Evolutionary conservation across 208 protist genomes (phyloP).

Genomic region (Leishmania tropica): DNA sequence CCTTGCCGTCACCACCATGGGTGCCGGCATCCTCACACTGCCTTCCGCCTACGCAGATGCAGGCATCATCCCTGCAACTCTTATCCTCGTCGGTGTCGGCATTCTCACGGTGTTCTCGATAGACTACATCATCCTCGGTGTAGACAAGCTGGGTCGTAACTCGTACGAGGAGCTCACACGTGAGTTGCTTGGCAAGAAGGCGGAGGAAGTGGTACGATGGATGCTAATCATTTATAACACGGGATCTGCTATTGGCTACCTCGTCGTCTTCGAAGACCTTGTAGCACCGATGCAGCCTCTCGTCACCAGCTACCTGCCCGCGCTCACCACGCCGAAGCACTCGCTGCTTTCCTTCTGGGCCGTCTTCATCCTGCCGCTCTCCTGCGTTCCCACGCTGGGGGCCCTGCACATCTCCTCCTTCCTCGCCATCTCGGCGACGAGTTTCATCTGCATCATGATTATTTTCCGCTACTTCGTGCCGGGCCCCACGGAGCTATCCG

Average conservation of each 20-base stretch:
- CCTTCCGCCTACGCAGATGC: conserved; percentile 72
- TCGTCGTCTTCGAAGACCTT: conserved; percentile 66
- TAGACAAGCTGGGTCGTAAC: conserved; percentile 71
- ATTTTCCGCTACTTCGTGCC: conserved; percentile 76
- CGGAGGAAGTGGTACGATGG: conserved; percentile 59
- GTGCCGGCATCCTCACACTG: conserved; percentile 75
- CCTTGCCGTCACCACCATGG: conserved; percentile 78
- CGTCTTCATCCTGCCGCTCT: conserved; percentile 71
- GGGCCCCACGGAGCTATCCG: conserved; percentile 12
- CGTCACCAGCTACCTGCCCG: conserved; percentile 40
- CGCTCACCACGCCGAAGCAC: conserved; percentile 59
- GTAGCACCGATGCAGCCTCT: conserved; percentile 62
- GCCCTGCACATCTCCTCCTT: conserved; percentile 61
- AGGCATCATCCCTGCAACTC: conserved; percentile 48
- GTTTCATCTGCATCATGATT: conserved; percentile 59
- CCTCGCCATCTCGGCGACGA: conserved; percentile 62
- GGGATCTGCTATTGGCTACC: conserved; percentile 64
- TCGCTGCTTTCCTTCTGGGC: conserved; percentile 62
- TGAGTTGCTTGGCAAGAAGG: conserved; percentile 49
- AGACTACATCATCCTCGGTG: conserved; percentile 62
- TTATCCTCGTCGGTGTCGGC: conserved; percentile 52
- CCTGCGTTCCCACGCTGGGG: conserved; percentile 60
- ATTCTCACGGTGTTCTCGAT: conserved; percentile 66
- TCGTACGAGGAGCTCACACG: conserved; percentile 80
- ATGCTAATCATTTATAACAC: conserved; percentile 70